Conservation (phyloP, 192 early-diverging fungal genomes). For the Rhizoclosmatium globosum region DNA sequence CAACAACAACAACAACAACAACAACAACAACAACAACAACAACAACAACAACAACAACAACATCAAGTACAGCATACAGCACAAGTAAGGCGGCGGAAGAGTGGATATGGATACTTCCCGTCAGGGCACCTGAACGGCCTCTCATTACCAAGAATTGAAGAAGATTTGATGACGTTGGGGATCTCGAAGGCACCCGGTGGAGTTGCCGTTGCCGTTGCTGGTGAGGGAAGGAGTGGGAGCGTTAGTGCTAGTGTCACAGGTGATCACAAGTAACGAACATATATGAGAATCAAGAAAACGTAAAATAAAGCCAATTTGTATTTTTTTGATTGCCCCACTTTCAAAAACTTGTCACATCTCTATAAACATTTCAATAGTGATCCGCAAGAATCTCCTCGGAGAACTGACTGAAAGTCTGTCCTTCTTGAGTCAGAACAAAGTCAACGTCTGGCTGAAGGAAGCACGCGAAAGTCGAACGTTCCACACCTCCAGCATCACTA, state of each 20-base stretch:
- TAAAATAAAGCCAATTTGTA: not conserved
- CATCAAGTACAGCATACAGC: not conserved
- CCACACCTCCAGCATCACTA: slow-evolving; percentile 51
- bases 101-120: slow-evolving; percentile 2
- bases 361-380: slow-evolving; percentile 33
- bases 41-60: not conserved
- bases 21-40: not conserved
- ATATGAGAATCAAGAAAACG: not conserved
- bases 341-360: not conserved
- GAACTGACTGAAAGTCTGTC: slow-evolving; percentile 58
- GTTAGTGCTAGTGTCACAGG: too few species aligned
- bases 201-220: too few species aligned
- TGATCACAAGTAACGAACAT: too few species aligned
- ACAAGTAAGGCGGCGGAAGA: not conserved
- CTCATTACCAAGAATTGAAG: slow-evolving; percentile 6
- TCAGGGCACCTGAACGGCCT: slow-evolving; percentile 10
- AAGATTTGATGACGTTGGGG: slow-evolving; percentile 18
- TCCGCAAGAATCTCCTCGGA: slow-evolving; percentile 50
- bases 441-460: slow-evolving; percentile 74
- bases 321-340: not conserved
- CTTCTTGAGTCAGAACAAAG: slow-evolving; percentile 42
- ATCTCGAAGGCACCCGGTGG: not conserved
- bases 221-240: too few species aligned
- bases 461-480: slow-evolving; percentile 74
- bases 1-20: not conserved